These are phyloP conservation scores for Leccinellum albellum DNA, from an alignment of 768 basidiomycete species.

Conservation along the genomic window DNA sequence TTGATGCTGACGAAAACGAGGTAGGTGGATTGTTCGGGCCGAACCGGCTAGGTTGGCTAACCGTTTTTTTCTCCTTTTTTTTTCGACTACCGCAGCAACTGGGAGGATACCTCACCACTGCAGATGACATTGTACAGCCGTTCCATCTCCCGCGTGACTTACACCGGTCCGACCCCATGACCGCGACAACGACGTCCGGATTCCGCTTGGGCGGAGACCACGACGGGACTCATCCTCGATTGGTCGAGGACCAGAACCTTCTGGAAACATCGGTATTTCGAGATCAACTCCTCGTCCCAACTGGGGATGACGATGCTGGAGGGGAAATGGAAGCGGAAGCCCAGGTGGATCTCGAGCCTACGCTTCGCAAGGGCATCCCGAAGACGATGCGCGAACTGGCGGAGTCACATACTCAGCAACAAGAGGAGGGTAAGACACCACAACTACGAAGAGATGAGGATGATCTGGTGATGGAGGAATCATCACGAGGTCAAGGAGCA, in stretches of 20 bases:
- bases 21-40: slow-evolving; percentile 9
- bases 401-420: slow-evolving; percentile 28
- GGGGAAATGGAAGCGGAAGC: slow-evolving; percentile 10
- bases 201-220: background rate
- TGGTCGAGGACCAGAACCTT: background rate
- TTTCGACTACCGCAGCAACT: slow-evolving; percentile 14
- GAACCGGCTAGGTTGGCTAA: slow-evolving; percentile 6
- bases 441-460: slow-evolving; percentile 13
- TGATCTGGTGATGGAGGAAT: background rate
- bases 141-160: slow-evolving; percentile 64
- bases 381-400: slow-evolving; percentile 68
- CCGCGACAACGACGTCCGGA: slow-evolving; percentile 8
- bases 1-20: slow-evolving; percentile 22
- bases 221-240: background rate
- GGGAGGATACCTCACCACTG: slow-evolving; percentile 66
- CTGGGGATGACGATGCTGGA: slow-evolving; percentile 7
- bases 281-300: slow-evolving; percentile 3
- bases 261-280: slow-evolving; percentile 2
- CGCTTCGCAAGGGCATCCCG: slow-evolving; percentile 29
- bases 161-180: slow-evolving; percentile 15
- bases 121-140: slow-evolving; percentile 69
- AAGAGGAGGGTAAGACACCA: slow-evolving; percentile 16
- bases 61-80: background rate
- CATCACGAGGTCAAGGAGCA: background rate
- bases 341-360: slow-evolving; percentile 14